Evolutionary conservation across 2,329 filamentous ascomycete species (phyloP), one percentile per base, ranked within the genome.

Genomic region (Endocalyx cinctus): DNA sequence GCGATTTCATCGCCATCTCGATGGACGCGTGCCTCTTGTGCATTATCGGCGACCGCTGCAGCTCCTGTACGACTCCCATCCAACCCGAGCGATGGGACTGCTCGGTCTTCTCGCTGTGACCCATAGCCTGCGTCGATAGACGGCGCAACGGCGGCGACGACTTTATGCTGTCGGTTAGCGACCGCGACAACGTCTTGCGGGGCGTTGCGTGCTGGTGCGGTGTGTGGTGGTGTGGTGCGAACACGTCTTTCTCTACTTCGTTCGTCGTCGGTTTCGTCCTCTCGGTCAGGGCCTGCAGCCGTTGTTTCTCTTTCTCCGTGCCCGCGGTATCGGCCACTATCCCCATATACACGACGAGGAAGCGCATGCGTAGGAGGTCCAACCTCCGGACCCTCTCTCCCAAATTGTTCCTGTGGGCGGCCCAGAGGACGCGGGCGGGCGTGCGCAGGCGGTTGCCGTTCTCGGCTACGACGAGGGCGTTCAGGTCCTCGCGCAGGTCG

Each of bases 311-410:
- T 22, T 45, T 46, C 15, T 55, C 48, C n/a, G n/a, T n/a, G 28
- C 45, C 48, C 12, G 54, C 54, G 27, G 53, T 55, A 10, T 61
- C 55, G 10, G 69, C 62, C 33, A 81, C 65, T 39, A 79, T 69
- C 42, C 76, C 72, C 72, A 82, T 74, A 54, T 79, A 79, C 23
- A 79, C 66, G 22, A 80, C 74, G 19, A 82, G 58, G 50, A 82
- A 81, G 40, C 77, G 70, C 74, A 79, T 79, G 51, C 77, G 68
- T 51, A 82, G 54, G 47, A 80, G 57, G 46, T 82, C 78, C 25
- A 82, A 60, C 29, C 76, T 64, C 35, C 72, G 67, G 34, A 81
- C 62, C 32, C 72, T 68, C 43, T 77, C 74, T 52, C 79, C 72
- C 31, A 82, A 59, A 32, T 65, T 62, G 31, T 55, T 57, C 45